Evolutionary conservation across 73 alveolate genomes (phyloP), one percentile per base, ranked within the genome.

Genomic region (Paramecium caudatum): DNA sequence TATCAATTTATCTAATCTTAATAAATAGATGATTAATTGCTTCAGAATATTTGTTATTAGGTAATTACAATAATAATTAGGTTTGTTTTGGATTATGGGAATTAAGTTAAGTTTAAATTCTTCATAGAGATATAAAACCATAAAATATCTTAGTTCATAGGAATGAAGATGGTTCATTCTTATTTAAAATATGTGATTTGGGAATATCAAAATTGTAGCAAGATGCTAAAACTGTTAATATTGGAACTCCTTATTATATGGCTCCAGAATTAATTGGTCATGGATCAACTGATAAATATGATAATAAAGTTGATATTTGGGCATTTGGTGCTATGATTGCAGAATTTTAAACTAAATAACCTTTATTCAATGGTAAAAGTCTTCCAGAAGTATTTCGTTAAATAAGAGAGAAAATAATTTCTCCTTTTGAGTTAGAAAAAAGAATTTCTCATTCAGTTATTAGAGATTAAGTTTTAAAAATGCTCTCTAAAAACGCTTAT

Each of bases 241-340:
- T 55, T 3, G 80, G 80, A 55, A 55, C 80, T 4, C 80, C 80
- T 3, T 55, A 55, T 55, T 55, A 55, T 55, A 5, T 55, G 3
- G 37, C 80, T 16, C 80, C 80, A 19, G 80, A 55, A 8, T n/a
- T n/a, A n/a, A n/a, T 0, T 1, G 13, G 82, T 27, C 49, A 63
- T 5, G 50, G 15, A 13, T 13, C 5, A 48, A 16, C 70, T 5
- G 13, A 19, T 13, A 0, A 32, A 1, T 68, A 34, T 68, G 15
- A 68, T 30, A 8, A 68, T 32, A 30, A 13, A 4, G 25, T 68
- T 16, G 55, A 68, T 37, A 30, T 68, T 30, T 68, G 61, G 61
- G 61, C 84, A n/a, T 68, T 68, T 13, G 84, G 84, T 13, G 61
- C 84, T 13, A 3, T 68, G 1, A 15, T n/a, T 8, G 25, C 10